Evolutionary conservation across 2,329 filamentous ascomycete species (phyloP).

Genomic region (Thermoascus crustaceus): DNA sequence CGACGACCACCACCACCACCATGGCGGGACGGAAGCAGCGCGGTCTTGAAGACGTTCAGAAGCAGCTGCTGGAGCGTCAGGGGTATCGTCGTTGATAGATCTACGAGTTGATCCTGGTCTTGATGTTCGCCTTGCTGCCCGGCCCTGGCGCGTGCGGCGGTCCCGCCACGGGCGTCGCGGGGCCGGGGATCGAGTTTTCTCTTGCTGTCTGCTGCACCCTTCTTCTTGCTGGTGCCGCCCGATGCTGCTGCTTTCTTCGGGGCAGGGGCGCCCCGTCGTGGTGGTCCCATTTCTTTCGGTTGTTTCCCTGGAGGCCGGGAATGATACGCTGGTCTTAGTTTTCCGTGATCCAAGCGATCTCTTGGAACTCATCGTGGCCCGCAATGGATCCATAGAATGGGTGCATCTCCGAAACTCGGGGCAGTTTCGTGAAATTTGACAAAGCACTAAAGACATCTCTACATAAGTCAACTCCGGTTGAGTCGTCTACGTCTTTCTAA

Average conservation of each 20-base stretch:
- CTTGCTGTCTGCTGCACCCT: background rate
- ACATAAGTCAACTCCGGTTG: no score
- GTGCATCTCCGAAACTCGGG: no score
- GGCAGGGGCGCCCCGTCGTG: constrained; percentile 3
- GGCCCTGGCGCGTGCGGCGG: constrained; percentile 2
- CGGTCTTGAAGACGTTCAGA: constrained; percentile 62
- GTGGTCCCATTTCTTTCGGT: constrained; percentile 10
- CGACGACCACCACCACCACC: background rate
- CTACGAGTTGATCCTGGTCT: constrained; percentile 9
- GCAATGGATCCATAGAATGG: no score
- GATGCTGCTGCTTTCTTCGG: background rate
- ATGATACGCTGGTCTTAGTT: no score
- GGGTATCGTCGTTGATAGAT: constrained; percentile 33
- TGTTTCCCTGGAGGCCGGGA: no score
- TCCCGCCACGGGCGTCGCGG: constrained; percentile 1
- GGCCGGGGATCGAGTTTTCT: background rate
- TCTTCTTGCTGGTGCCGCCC: constrained; percentile 5
- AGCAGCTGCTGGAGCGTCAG: constrained; percentile 58
- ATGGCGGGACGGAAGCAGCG: constrained; percentile 45
- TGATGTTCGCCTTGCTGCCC: constrained; percentile 4
- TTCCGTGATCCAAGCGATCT: background rate
- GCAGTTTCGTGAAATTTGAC: no score
- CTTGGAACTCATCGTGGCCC: no score
- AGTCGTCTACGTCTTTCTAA: no score
- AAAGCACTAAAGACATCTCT: no score